Conservation (phyloP, 176 grass and related monocot genomes). For the Carex scoparia region DNA sequence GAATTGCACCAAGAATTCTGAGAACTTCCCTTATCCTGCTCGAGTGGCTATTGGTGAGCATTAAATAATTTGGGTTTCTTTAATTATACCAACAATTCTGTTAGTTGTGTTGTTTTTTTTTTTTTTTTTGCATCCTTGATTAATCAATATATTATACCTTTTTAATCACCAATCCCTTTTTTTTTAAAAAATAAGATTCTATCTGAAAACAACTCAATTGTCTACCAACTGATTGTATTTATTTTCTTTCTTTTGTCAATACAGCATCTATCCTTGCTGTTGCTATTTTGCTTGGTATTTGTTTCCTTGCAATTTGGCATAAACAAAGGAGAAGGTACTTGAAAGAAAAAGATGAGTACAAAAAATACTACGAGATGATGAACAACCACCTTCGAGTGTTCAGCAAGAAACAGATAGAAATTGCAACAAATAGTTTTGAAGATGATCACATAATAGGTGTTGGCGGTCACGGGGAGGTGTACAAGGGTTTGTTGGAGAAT, state of each 20-base stretch:
- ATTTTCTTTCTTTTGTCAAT: background rate
- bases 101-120: too few relatives aligned
- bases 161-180: too few relatives aligned
- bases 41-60: background rate
- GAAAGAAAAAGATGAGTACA: background rate
- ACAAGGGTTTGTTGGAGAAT: background rate
- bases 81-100: too few relatives aligned
- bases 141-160: too few relatives aligned
- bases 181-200: too few relatives aligned
- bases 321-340: background rate
- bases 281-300: background rate
- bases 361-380: constrained; percentile 21
- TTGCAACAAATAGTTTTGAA: constrained; percentile 7
- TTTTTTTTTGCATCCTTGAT: too few relatives aligned
- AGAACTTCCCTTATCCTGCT: background rate
- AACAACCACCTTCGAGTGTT: background rate
- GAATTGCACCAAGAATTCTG: background rate
- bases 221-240: too few relatives aligned
- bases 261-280: background rate
- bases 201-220: too few relatives aligned
- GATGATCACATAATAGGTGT: background rate
- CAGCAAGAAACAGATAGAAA: constrained; percentile 1
- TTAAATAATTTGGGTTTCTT: background rate
- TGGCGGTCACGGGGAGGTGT: background rate
- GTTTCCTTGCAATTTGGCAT: background rate